Conservation (phyloP, 495 filamentous ascomycete genomes). For the Parmelia sp. region DNA sequence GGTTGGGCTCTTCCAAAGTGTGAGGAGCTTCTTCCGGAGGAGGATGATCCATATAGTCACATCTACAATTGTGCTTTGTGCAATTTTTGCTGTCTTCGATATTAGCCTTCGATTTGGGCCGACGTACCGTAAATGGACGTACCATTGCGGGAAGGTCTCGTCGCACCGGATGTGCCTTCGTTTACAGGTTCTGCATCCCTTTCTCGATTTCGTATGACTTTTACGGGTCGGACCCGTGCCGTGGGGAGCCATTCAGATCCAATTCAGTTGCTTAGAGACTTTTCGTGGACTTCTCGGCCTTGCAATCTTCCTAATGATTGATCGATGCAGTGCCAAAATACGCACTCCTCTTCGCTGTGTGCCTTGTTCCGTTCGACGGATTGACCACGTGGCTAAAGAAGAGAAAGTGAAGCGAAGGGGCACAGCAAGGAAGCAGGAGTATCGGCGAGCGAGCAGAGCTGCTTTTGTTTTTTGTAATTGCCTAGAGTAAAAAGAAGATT, state of each 20-base stretch:
- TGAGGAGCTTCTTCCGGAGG: slow-evolving; percentile 57
- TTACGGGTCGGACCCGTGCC: slow-evolving; percentile 45
- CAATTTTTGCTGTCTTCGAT: slow-evolving; percentile 71
- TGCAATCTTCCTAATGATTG: not conserved
- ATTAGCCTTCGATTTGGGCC: slow-evolving; percentile 29
- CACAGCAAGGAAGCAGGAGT: not conserved
- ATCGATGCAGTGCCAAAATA: not conserved
- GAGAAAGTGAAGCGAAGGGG: not conserved
- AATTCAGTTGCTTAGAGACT: not conserved
- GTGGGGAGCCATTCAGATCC: slow-evolving; percentile 20
- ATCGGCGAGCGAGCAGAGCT: not conserved
- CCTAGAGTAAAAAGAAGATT: not conserved
- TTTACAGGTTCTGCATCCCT: slow-evolving; percentile 97
- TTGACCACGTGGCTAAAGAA: not conserved
- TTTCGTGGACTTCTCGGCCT: not conserved
- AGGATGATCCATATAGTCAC: slow-evolving; percentile 86
- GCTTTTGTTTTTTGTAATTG: not conserved
- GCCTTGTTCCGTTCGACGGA: not conserved
- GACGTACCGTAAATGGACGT: slow-evolving; percentile 27
- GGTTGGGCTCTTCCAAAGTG: slow-evolving; percentile 65
- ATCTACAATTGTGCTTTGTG: slow-evolving; percentile 96
- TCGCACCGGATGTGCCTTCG: slow-evolving; percentile 95
- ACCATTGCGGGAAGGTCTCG: slow-evolving; percentile 98
- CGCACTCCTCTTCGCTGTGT: not conserved
- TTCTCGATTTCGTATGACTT: slow-evolving; percentile 96